Evolutionary conservation across 2,329 filamentous ascomycete genomes (phyloP), one percentile per base, ranked within the genome.

Genomic region (Aspergillus fumigatiaffinis): DNA sequence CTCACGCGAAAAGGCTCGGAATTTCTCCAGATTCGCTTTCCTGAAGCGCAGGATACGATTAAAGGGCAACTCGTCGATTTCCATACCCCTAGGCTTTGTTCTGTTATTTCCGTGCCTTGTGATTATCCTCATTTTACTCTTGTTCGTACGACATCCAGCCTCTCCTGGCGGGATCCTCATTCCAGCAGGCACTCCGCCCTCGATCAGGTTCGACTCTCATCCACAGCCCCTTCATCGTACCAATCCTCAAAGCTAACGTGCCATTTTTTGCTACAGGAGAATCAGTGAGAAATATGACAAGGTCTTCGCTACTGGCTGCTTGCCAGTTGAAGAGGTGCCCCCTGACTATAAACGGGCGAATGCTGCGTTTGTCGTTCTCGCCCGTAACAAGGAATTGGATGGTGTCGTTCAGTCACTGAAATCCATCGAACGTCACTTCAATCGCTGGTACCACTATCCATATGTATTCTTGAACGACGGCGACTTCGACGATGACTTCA

Each of bases 391-490:
- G 81, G 94, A 99, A 78, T 76, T 99, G 63, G 92, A 96, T 0
- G 94, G 94, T 59, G 94, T 99, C 42, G 86, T 99, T 63, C 91
- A 97, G 76, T 97, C 94, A 9, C 84, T 99, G 74, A 97, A 97
- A 80, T 97, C 93, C 47, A 92, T 99, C 65, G 94, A 99, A 80
- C 86, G 94, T 67, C 94, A 99, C 77, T 99, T 99, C 85, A 99
- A 99, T 78, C 86, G 92, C 65, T 99, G 93, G 92, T 99, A 92
- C 74, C 87, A 97, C 76, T 99, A 99, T 74, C 94, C 94, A 26
- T 99, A 97, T 72, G 93, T 97, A 66, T 97, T 99, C 76, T 81
- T 99, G 66, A 99, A 99, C 77, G 93, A 99, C 69, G 94, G 89
- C 62, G 92, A 97, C 57, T 99, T 99, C 83, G 92, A 97, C 76